Percentiles rank a stretch among this genome's conserved stretches.
These are phyloP conservation scores for Dalechampia spathulata DNA, from an alignment of 441 rosid genomes.

Conservation along the genomic window DNA sequence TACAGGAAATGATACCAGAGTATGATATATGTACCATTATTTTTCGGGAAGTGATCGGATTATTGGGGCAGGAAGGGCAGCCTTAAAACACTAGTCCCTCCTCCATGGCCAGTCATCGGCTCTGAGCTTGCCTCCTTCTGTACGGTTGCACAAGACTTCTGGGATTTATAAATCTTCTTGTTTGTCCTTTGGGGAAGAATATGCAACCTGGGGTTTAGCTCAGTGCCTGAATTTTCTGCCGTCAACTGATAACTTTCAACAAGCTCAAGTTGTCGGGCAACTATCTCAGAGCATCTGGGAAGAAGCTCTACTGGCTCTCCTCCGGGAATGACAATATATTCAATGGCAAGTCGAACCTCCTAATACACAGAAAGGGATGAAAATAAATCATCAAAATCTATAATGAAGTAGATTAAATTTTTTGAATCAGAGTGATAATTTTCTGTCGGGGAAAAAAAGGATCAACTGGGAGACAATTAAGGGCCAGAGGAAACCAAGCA, in stretches of 20 bases:
- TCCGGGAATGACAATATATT: slow-evolving; percentile 91
- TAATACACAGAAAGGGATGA: slow-evolving; percentile 18
- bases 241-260: slow-evolving; percentile 82
- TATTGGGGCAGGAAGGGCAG: slow-evolving; percentile 70
- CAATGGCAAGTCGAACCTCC: slow-evolving; percentile 94
- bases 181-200: slow-evolving; percentile 64
- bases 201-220: slow-evolving; percentile 74
- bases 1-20: slow-evolving; percentile 22
- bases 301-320: slow-evolving; percentile 98
- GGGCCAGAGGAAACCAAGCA: neutral
- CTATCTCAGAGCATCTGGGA: slow-evolving; percentile 74
- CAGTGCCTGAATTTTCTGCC: slow-evolving; percentile 83
- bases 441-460: neutral
- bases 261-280: slow-evolving; percentile 78
- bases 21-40: slow-evolving; percentile 7
- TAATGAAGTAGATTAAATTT: too few species aligned
- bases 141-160: slow-evolving; percentile 21
- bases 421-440: neutral
- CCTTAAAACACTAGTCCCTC: slow-evolving; percentile 43
- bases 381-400: neutral
- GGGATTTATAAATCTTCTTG: slow-evolving; percentile 36
- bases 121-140: slow-evolving; percentile 16
- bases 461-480: neutral
- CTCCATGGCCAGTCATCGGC: slow-evolving; percentile 19
- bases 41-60: slow-evolving; percentile 17